phyloP scores from a whole-genome alignment of 2,329 filamentous ascomycete genomes.

The Penicillium sp. region DNA sequence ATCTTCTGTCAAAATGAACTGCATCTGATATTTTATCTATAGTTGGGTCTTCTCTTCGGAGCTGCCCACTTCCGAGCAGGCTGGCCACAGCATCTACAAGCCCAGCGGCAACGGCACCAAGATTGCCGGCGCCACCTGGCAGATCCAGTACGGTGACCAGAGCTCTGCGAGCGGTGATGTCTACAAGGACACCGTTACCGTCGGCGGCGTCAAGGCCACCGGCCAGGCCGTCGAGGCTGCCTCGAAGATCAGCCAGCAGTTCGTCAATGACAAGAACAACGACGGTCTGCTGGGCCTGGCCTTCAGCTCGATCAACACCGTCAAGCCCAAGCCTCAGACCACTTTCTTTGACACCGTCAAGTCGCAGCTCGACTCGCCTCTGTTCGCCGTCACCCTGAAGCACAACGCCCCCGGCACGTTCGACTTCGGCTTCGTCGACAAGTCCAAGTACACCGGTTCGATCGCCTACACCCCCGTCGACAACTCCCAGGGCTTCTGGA shows the following conservation, averaged over 20 bases:
- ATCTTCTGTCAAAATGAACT: background rate
- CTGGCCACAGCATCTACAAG: constrained; percentile 59
- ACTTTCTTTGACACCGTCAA: constrained; percentile 64
- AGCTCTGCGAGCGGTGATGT: constrained; percentile 63
- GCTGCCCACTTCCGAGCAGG: constrained; percentile 50
- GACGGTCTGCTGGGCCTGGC: constrained; percentile 62
- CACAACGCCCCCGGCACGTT: constrained; percentile 53
- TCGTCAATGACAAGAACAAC: constrained; percentile 51
- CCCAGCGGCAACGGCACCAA: constrained; percentile 49
- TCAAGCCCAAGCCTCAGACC: constrained; percentile 49
- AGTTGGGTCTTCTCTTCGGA: constrained; percentile 67
- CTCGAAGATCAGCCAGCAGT: constrained; percentile 54
- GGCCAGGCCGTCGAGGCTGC: constrained; percentile 67
- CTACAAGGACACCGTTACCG: constrained; percentile 62
- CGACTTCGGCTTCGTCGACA: constrained; percentile 61
- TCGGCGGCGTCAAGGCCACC: constrained; percentile 60
- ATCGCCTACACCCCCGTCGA: constrained; percentile 59
- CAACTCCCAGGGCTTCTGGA: constrained; percentile 62
- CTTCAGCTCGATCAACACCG: constrained; percentile 60
- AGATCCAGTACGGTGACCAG: constrained; percentile 65
- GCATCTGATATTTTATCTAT: background rate
- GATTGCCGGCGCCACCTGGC: constrained; percentile 54
- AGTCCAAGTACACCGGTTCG: constrained; percentile 56
- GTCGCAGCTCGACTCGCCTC: constrained; percentile 46
- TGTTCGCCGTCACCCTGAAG: constrained; percentile 58